These are phyloP conservation scores for Coemansia sp. DNA, from an alignment of 192 early-diverging fungal genomes.

Conservation along the genomic window DNA sequence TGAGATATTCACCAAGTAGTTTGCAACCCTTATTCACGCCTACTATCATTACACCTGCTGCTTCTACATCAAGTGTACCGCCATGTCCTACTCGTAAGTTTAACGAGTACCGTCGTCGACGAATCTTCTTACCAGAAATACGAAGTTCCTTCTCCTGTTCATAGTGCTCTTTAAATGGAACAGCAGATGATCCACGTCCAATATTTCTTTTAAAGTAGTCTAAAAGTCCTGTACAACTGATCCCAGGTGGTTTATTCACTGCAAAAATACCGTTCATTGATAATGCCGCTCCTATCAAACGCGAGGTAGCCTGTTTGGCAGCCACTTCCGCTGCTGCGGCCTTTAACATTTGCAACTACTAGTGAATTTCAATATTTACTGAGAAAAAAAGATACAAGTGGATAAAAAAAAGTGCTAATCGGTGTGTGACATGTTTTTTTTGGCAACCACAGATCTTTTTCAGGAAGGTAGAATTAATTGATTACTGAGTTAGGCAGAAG, in stretches of 20 bases:
- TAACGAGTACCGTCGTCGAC: background rate
- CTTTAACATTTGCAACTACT: slow-evolving; percentile 11
- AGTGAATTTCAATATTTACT: background rate
- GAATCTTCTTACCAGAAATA: slow-evolving; percentile 17
- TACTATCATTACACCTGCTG: slow-evolving; percentile 48
- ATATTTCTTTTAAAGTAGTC: slow-evolving; percentile 50
- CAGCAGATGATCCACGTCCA: slow-evolving; percentile 3
- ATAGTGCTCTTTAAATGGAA: slow-evolving; percentile 41
- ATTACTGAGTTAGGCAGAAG: background rate
- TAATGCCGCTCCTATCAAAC: slow-evolving; percentile 1
- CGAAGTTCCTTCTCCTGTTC: slow-evolving; percentile 28
- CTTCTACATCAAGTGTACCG: slow-evolving; percentile 49
- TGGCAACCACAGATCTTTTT: background rate
- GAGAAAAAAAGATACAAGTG: background rate
- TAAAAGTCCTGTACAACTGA: slow-evolving; percentile 44
- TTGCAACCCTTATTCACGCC: slow-evolving; percentile 62
- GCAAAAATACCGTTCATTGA: slow-evolving; percentile 36
- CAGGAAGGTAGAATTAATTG: background rate
- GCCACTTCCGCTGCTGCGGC: slow-evolving; percentile 19
- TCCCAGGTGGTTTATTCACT: slow-evolving; percentile 51
- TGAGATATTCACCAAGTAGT: slow-evolving; percentile 42
- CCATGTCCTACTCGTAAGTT: slow-evolving; percentile 40
- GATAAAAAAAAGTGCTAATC: background rate
- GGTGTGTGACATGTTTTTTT: background rate
- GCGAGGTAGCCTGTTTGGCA: background rate